phyloP scores from a whole-genome alignment of 2,329 filamentous ascomycete genomes.

The Alternaria gansuensis region DNA sequence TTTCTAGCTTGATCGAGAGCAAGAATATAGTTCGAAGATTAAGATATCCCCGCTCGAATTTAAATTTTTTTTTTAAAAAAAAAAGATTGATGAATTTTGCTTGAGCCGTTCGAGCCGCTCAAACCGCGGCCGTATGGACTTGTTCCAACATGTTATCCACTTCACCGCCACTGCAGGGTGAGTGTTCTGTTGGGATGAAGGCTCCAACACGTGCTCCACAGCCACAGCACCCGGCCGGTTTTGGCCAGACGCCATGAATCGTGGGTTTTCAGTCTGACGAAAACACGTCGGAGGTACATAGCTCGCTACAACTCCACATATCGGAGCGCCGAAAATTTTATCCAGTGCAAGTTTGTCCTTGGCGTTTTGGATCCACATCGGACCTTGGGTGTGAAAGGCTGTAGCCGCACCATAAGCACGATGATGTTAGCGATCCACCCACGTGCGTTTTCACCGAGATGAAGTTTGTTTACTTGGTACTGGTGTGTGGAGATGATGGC shows the following conservation, averaged over 20 bases:
- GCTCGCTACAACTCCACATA: constrained; percentile 3
- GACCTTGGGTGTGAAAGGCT: constrained; percentile 2
- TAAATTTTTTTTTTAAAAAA: background rate
- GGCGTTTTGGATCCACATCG: constrained; percentile 8
- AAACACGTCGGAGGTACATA: constrained; percentile 10
- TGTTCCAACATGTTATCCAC: constrained; percentile 2
- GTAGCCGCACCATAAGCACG: constrained; percentile 13
- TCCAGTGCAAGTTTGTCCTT: background rate
- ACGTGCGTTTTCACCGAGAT: constrained; percentile 11
- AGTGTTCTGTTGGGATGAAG: constrained; percentile 1
- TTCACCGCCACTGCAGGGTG: constrained; percentile 5
- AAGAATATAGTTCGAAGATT: background rate
- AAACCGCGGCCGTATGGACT: constrained; percentile 3
- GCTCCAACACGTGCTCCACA: constrained; percentile 21
- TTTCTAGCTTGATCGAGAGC: background rate
- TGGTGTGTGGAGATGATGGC: constrained; percentile 9
- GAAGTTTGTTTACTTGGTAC: constrained; percentile 5
- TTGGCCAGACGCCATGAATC: constrained; percentile 18
- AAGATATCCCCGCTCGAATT: background rate
- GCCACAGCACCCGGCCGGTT: constrained; percentile 23
- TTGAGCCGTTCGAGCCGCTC: constrained; percentile 2
- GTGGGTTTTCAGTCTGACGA: constrained; percentile 9
- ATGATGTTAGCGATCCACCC: constrained; percentile 17
- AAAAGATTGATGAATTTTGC: background rate
- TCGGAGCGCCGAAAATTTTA: constrained; percentile 14